Base-by-base conservation (phyloP, 169 alveolate species). In the Plasmodium vivax region DNA sequence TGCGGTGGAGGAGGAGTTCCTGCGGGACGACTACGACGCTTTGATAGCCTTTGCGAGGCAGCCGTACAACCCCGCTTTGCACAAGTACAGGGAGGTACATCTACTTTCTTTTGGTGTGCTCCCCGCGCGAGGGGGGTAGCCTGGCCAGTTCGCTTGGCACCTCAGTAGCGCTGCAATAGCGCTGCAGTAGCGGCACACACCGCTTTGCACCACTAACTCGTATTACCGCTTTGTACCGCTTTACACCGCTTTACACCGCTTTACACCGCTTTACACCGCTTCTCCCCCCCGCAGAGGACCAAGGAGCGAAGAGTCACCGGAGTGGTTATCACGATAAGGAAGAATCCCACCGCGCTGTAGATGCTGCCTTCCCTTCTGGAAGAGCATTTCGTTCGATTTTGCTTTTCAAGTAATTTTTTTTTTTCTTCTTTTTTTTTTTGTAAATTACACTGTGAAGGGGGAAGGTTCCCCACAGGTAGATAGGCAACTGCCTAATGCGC, bases 241-340 rank as follows among this genome's bases (percentile, higher is more conserved):
- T 43, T 54, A n/a, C n/a, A n/a, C n/a, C n/a, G n/a, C n/a, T n/a
- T n/a, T n/a, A n/a, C n/a, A n/a, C n/a, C n/a, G n/a, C n/a, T n/a
- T n/a, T n/a, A n/a, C n/a, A n/a, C n/a, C n/a, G n/a, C n/a, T n/a
- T n/a, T n/a, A n/a, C n/a, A n/a, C n/a, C n/a, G n/a, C n/a, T n/a
- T n/a, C n/a, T n/a, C n/a, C n/a, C n/a, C n/a, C n/a, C 38, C 81
- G 38, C 68, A 85, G 93, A 74, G 85, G 68, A 51, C 51, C 71
- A 85, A 85, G 47, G 87, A 75, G 81, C 51, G 93, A 47, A 74
- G 85, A 85, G 54, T 85, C 8, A 85, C 93, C 43, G 58, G n/a
- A 16, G 58, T 85, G 7, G 68, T 51, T 3, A 85, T 85, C 77
- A 43, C 92, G 36, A 34, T 84, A 62, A 84, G 71, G 77, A 84